These are phyloP conservation scores for Neostapfia colusana DNA, from an alignment of 176 grass and related monocot genomes.

Conservation along the genomic window DNA sequence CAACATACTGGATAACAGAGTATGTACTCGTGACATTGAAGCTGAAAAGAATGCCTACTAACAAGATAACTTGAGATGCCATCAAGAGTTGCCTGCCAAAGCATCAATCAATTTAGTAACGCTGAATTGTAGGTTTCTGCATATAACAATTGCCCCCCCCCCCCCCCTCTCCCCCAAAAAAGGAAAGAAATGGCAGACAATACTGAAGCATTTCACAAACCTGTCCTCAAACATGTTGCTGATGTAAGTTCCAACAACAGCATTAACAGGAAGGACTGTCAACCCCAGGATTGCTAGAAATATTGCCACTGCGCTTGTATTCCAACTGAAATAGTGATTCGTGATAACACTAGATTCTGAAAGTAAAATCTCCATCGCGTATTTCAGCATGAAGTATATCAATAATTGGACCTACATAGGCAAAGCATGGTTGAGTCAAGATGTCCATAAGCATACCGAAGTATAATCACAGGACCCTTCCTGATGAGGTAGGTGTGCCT, in stretches of 20 bases:
- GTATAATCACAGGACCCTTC: neutral
- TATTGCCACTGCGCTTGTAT: constrained; percentile 84
- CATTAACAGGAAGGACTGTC: constrained; percentile 93
- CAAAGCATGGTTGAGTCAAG: constrained; percentile 16
- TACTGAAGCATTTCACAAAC: constrained; percentile 45
- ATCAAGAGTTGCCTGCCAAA: constrained; percentile 81
- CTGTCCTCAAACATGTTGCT: constrained; percentile 99
- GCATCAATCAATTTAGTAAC: neutral
- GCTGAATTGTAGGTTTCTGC: neutral
- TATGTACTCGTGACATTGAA: constrained; percentile 76
- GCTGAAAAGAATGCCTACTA: constrained; percentile 76
- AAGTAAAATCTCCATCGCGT: constrained; percentile 96
- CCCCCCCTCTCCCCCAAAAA: neutral
- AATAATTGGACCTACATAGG: constrained; percentile 77
- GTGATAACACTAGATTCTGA: constrained; percentile 97
- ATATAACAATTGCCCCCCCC: neutral
- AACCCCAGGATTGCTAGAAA: constrained; percentile 90
- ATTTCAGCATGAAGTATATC: constrained; percentile 99
- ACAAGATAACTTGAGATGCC: constrained; percentile 71
- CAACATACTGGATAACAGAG: constrained; percentile 65
- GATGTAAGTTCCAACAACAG: constrained; percentile 91
- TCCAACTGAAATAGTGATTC: constrained; percentile 87
- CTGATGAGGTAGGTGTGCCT: neutral
- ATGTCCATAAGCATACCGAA: neutral
- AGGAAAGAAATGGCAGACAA: neutral